Evolutionary conservation across 345 rosid genomes (phyloP), one percentile per base, ranked within the genome.

Genomic region (Citrus sp.): DNA sequence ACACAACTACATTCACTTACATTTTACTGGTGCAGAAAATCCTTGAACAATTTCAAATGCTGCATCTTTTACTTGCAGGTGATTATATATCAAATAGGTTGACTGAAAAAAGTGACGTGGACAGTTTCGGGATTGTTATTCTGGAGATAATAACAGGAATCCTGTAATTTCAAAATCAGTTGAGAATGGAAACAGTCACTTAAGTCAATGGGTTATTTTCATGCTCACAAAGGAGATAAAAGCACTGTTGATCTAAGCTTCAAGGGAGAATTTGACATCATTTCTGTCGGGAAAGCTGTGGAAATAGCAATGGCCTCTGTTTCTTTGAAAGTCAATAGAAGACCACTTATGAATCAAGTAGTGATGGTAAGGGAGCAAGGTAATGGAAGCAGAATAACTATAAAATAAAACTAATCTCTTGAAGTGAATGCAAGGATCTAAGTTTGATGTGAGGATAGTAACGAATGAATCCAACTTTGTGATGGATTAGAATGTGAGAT

Each of bases 231-330:
- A 70, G 88, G 89, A 6, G 92, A 87, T 66, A 85, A 87, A 4
- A 82, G 19, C 12, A 81, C 85, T 34, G 75, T 83, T 63, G 89
- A 89, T 82, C 86, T 82, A 56, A 83, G 81, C 7, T 78, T 89
- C 21, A 27, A 49, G 46, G 88, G 85, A 19, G 82, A 83, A 30
- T 86, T 59, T 42, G 80, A 79, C 67, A 27, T 74, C 27, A 75
- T 81, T 22, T 87, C 84, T n/a, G 88, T 79, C 1, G 77, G 87
- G 86, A 87, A 85, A 86, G 87, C 79, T 35, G 81, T 83, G 51
- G 89, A 86, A 76, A 34, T 86, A 63, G 92, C 86, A 66, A 85
- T 89, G 86, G 73, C 81, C 19, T 89, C 88, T 77, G 71, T 78
- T 32, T 77, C 80, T 34, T 4, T 0, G 35, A 34, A 34, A 34